Evolutionary conservation across 345 rosid species (phyloP).

Genomic region (Aegle marmelos): DNA sequence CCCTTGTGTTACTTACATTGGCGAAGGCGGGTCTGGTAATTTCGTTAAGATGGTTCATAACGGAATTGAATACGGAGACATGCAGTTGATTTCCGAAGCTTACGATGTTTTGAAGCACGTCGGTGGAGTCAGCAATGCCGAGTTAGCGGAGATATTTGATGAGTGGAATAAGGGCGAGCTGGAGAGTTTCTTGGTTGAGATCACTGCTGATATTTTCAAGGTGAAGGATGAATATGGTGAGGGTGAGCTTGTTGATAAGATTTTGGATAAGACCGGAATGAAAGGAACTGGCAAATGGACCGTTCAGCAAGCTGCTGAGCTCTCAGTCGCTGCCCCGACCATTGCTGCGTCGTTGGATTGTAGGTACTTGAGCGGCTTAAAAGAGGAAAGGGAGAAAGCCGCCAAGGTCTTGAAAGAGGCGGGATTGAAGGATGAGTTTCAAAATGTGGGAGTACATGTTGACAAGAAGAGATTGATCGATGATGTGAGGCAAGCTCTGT

Average conservation of each 20-base stretch:
- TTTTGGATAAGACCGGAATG: constrained; percentile 96
- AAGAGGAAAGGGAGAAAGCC: constrained; percentile 80
- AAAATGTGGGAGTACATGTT: constrained; percentile 35
- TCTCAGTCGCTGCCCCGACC: constrained; percentile 96
- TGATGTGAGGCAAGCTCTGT: constrained; percentile 92
- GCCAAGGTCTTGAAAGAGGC: constrained; percentile 62
- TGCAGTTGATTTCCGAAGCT: constrained; percentile 94
- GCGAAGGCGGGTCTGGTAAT: constrained; percentile 97
- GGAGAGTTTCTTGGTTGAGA: constrained; percentile 89
- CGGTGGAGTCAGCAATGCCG: constrained; percentile 65
- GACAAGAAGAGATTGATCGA: constrained; percentile 90
- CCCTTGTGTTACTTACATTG: constrained; percentile 91
- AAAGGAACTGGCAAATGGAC: constrained; percentile 99
- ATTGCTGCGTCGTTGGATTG: constrained; percentile 94
- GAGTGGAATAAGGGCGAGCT: constrained; percentile 91
- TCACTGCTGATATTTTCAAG: constrained; percentile 77
- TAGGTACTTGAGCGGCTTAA: constrained; percentile 86
- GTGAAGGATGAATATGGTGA: constrained; percentile 70
- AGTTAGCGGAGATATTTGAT: constrained; percentile 63
- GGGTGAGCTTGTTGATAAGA: constrained; percentile 88
- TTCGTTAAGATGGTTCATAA: constrained; percentile 98
- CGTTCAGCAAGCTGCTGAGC: constrained; percentile 96
- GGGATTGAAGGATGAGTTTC: constrained; percentile 73
- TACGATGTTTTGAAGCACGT: constrained; percentile 91
- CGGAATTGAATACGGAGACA: constrained; percentile 98